Evolutionary conservation across 345 rosid genomes (phyloP).

Genomic region (Reutealis trisperma): DNA sequence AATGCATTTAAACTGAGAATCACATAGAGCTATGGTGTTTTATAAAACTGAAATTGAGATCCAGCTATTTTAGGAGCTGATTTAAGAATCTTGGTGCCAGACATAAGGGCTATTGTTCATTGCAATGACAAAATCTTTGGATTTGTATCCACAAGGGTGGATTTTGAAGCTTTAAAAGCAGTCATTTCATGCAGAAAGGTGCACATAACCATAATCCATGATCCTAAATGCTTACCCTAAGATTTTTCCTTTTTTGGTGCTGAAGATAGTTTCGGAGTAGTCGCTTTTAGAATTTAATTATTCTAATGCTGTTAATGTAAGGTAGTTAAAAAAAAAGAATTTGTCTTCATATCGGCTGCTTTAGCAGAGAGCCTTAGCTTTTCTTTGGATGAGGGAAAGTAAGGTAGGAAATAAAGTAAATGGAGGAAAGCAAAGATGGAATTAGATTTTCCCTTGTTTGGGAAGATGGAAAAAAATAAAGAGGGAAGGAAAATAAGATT

Average conservation of each 20-base stretch:
- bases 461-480: too few species aligned
- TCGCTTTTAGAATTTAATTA: neutral
- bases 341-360: too few species aligned
- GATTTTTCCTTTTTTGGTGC: neutral
- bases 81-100: neutral
- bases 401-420: too few species aligned
- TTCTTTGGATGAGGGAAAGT: too few species aligned
- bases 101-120: neutral
- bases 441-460: too few species aligned
- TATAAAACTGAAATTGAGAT: neutral
- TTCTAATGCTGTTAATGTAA: neutral
- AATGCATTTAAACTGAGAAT: neutral
- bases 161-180: neutral
- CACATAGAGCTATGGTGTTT: neutral
- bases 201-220: neutral
- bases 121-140: too few species aligned
- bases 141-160: too few species aligned
- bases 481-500: too few species aligned
- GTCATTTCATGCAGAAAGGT: conserved; percentile 1
- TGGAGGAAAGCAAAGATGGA: too few species aligned
- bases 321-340: neutral
- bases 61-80: neutral
- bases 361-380: too few species aligned
- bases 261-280: neutral
- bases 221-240: neutral